Percentiles rank a stretch among this genome's conserved stretches.
Evolutionary conservation across 495 filamentous ascomycete genomes (phyloP).

Genomic region (Rostrohypoxylon terebratum): DNA sequence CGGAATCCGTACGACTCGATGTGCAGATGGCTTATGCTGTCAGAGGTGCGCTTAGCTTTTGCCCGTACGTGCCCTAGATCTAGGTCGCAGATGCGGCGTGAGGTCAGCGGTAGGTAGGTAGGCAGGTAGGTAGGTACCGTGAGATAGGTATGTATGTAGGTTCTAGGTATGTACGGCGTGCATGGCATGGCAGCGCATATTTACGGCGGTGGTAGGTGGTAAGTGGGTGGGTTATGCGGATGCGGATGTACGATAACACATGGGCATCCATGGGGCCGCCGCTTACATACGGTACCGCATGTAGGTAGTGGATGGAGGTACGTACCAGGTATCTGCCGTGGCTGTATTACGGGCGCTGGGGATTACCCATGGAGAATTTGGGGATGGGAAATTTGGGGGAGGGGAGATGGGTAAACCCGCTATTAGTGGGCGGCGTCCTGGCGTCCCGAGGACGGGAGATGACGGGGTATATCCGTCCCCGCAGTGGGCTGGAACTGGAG

Average conservation of each 20-base stretch:
- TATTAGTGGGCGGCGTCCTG: too few relatives aligned
- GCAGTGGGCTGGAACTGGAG: conserved; percentile 8
- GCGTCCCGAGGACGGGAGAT: conserved; percentile 5
- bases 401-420: not conserved
- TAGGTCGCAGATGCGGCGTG: conserved; percentile 25
- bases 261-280: not conserved
- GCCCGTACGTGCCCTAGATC: not conserved
- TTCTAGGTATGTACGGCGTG: conserved; percentile 11
- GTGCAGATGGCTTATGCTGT: not conserved
- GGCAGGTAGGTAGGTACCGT: not conserved
- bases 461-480: conserved; percentile 1
- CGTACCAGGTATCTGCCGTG: conserved; percentile 6
- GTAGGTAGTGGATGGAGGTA: not conserved
- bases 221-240: not conserved
- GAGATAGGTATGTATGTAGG: too few relatives aligned
- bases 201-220: too few relatives aligned
- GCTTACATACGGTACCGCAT: conserved; percentile 32
- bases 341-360: conserved; percentile 7
- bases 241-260: not conserved
- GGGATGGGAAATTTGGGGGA: not conserved
- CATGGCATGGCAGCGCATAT: not conserved
- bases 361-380: not conserved
- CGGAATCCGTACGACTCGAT: not conserved
- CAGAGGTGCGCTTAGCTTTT: too few relatives aligned
- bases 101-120: conserved; percentile 28